Base-by-base conservation (phyloP, 306 rosid genomes). In the Sesbania bispinosa region DNA sequence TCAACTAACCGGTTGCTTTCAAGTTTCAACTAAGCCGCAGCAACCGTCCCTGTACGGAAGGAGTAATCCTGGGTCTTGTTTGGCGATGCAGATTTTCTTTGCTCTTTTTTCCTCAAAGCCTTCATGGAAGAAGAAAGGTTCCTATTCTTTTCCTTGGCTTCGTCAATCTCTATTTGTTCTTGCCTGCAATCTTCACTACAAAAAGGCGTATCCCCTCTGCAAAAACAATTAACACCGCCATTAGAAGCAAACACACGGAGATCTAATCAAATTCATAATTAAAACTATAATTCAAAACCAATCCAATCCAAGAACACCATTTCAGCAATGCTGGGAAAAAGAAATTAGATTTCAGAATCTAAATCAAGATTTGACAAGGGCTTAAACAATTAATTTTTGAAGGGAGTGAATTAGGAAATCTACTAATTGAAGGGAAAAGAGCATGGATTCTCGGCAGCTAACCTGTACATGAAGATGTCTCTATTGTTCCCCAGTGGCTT, bases 401-500 rank as follows among this genome's bases (percentile, higher is more conserved):
- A n/a, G n/a, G n/a, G n/a, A n/a, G n/a, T n/a, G n/a, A n/a, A n/a
- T n/a, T n/a, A n/a, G n/a, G n/a, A n/a, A n/a, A n/a, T n/a, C n/a
- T n/a, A 2, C 2, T 36, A 36, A 7, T 32, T 32, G 42, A 36
- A 36, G 30, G 30, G 30, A 3, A 2, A 10, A 10, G 14, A 14
- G 11, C 21, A 18, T 2, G 10, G 53, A 46, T 9, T 57, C 4
- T 35, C 0, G 42, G 33, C 4, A 6, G 30, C 83, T 6, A 73
- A 92, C 98, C 97, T 94, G 89, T 94, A 94, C 97, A 94, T 90
- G 85, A 83, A 94, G 88, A 94, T 90, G 66, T 94, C 98, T 43
- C 79, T 51, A 29, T 88, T 83, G 6, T 80, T 84, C 0, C 84
- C 88, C 0, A 94, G 87, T 0, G 87, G 85, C 57, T 89, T 91